Evolutionary conservation across 2,329 filamentous ascomycete species (phyloP).

Genomic region (Diaporthe ampelina): DNA sequence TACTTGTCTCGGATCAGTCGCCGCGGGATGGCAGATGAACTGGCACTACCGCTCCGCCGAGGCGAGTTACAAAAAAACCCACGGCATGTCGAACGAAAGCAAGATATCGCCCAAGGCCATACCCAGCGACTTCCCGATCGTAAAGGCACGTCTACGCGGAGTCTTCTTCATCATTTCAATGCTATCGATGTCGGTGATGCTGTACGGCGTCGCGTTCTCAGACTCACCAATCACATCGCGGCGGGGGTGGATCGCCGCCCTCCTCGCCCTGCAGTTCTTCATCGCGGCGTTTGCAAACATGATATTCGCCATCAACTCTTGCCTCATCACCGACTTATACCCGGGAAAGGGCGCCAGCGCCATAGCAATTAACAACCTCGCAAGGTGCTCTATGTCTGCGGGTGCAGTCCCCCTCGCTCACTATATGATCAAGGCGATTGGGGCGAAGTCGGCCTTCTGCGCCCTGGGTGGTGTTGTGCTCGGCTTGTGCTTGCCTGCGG

Average conservation of each 20-base stretch:
- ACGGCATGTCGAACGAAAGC: neutral
- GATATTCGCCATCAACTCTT: slow-evolving; percentile 53
- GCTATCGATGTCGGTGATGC: slow-evolving; percentile 52
- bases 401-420: slow-evolving; percentile 45
- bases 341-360: slow-evolving; percentile 49
- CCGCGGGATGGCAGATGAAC: slow-evolving; percentile 50
- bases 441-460: slow-evolving; percentile 37
- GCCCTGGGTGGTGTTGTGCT: slow-evolving; percentile 27
- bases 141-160: slow-evolving; percentile 53
- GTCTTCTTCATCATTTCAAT: slow-evolving; percentile 55
- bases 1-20: slow-evolving; percentile 48
- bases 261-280: slow-evolving; percentile 50
- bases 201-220: slow-evolving; percentile 48
- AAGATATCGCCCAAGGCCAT: slow-evolving; percentile 4
- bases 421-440: slow-evolving; percentile 37
- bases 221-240: slow-evolving; percentile 12
- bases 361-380: slow-evolving; percentile 53
- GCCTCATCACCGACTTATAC: slow-evolving; percentile 51
- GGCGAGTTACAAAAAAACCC: neutral
- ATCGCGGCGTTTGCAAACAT: slow-evolving; percentile 54
- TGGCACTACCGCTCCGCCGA: slow-evolving; percentile 45
- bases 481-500: neutral
- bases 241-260: slow-evolving; percentile 47
- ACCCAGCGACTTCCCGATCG: slow-evolving; percentile 24
- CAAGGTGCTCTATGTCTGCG: slow-evolving; percentile 49